Evolutionary conservation across 2,329 filamentous ascomycete species (phyloP), one percentile per base, ranked within the genome.

Genomic region (Fusarium sp.): DNA sequence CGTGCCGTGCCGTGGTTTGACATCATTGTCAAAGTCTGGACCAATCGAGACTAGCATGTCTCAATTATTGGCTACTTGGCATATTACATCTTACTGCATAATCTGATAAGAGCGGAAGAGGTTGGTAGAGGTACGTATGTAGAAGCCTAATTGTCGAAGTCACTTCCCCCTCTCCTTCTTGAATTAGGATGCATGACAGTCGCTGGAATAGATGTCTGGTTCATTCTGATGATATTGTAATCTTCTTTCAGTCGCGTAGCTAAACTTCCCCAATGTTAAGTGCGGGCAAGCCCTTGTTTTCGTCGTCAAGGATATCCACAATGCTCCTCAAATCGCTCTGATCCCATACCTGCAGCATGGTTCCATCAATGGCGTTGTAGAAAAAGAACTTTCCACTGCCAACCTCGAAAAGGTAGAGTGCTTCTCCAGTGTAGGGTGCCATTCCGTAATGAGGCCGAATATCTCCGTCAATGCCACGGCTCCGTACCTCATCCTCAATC

Each of bases 371-470:
- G 18, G 29, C 44, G n/a, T 57, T 49, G 1, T 7, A 57, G 8
- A 57, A 8, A 8, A 30, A 57, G 20, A 49, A 12, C 2, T 16
- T 11, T 25, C 32, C 44, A 11, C 20, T 13, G 1, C 18, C 18
- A 20, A 41, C 8, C 6, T 57, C 44, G 25, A 41, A 49, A 13
- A 57, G 44, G 3, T 25, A 57, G 0, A 57, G 5, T 11, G 25
- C 32, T 16, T 51, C 32, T 9, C 54, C 54, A 0, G 54, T 57
- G 11, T 32, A 57, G 3, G 16, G 3, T 16, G 40, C 2, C 53
- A 48, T 56, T 8, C 29, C 53, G 15, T 49, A 57, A 2, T 49
- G 54, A 15, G 54, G 54, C 32, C 49, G 16, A 20, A 57, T 18
- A 1, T n/a, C 38, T 5, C 54, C 54, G 1, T 49, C 20, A 2